Base-by-base conservation (phyloP, 176 grass and related monocot genomes). In the Olyra latifolia region DNA sequence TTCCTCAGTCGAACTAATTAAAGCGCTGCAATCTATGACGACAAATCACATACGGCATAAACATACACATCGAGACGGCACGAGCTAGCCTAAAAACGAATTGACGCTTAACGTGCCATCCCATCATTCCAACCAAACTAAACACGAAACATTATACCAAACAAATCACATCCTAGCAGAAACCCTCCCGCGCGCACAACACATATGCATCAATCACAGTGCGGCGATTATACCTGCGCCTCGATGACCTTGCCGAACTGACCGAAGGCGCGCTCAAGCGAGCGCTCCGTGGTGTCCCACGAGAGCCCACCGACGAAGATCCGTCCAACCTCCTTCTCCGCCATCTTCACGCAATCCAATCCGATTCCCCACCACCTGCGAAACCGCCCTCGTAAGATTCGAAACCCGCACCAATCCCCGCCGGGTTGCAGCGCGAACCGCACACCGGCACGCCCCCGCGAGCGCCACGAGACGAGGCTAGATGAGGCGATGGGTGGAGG, bases 301-400 rank as follows among this genome's bases (percentile, higher is more conserved):
- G 95, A 92, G 71, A 95, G 84, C 29, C 95, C 95, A 25, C 95
- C 95, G 0, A 95, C 92, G 76, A 98, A 98, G 62, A 98, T 91
- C 49, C 92, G 86, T 17, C 86, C 89, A 22, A 87, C 90, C 72
- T 98, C 93, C 78, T 94, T 92, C 52, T 78, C 74, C 49, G 88
- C 74, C 95, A 98, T 98, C 54, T 81, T 56, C 50, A 61, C 55
- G 47, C 41, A 68, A 69, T 28, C 48, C 17, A 79, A 65, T 38
- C 62, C 13, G 39, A 82, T 46, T 54, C 57, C 47, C 20, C 8
- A 52, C 42, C 15, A 71, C 74, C 87, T 82, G 49, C 87, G 8
- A 49, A 84, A 74, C 20, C 29, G 23, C 44, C 44, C 10, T 11
- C 20, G 29, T 9, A 35, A 43, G 59, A 69, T 32, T 29, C 55